These are phyloP conservation scores for Dittrichia graveolens DNA, from an alignment of 129 eudicot genomes.

Conservation along the genomic window DNA sequence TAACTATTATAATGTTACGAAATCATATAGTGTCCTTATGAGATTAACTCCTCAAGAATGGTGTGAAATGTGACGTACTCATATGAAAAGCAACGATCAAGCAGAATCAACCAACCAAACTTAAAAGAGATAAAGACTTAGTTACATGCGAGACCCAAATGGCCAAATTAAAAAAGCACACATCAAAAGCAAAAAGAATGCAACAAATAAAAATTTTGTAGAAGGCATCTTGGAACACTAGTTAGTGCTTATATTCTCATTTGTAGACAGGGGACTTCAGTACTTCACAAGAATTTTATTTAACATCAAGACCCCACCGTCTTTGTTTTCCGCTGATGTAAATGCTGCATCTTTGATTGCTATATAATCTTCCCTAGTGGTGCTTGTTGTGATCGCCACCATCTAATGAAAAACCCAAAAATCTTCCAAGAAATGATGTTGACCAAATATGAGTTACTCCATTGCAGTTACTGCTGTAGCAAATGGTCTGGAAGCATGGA, in stretches of 20 bases:
- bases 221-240: background rate
- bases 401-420: background rate
- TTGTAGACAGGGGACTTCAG: no score
- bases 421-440: constrained; percentile 3
- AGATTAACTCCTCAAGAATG: background rate
- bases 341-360: background rate
- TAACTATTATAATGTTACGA: constrained; percentile 14
- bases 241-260: no score
- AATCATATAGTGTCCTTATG: background rate
- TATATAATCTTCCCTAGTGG: background rate
- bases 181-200: background rate
- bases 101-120: background rate
- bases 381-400: background rate
- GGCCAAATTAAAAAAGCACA: background rate
- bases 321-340: background rate
- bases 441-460: constrained; percentile 19
- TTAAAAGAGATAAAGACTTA: background rate
- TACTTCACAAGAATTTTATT: background rate
- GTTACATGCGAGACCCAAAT: constrained; percentile 7
- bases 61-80: background rate
- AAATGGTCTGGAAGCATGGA: constrained; percentile 81
- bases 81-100: background rate
- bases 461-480: constrained; percentile 65
- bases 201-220: background rate
- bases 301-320: background rate